These are phyloP conservation scores for Stylosanthes scabra DNA, from an alignment of 331 rosid species.

Conservation along the genomic window DNA sequence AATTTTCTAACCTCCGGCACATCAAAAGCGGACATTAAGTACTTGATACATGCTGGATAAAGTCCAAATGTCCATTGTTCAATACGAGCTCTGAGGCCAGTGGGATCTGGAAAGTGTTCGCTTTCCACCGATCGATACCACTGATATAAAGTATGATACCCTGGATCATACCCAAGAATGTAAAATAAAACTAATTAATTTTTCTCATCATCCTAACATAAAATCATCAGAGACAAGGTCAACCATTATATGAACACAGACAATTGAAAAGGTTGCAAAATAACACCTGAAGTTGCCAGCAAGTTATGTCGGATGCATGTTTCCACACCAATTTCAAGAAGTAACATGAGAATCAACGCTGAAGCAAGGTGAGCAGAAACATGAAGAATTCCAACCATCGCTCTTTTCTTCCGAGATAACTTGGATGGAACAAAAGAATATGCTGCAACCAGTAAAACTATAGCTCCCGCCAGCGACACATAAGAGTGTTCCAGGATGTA, in stretches of 20 bases:
- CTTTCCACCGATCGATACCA: conserved; percentile 91
- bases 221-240: conserved; percentile 18
- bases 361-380: conserved; percentile 90
- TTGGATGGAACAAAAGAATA: conserved; percentile 84
- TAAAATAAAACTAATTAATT: not conserved
- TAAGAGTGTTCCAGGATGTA: conserved; percentile 71
- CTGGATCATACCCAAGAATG: conserved; percentile 46
- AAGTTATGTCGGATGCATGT: conserved; percentile 84
- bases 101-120: conserved; percentile 97
- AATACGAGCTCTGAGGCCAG: conserved; percentile 94
- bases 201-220: conserved; percentile 8
- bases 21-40: conserved; percentile 97
- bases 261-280: conserved; percentile 34
- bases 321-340: conserved; percentile 92
- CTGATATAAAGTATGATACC: conserved; percentile 90
- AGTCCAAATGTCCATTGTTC: conserved; percentile 98
- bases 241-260: conserved; percentile 10
- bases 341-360: conserved; percentile 90
- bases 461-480: conserved; percentile 74
- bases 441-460: conserved; percentile 73
- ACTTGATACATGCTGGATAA: conserved; percentile 97
- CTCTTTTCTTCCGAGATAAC: conserved; percentile 82
- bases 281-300: conserved; percentile 88
- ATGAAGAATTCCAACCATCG: conserved; percentile 82
- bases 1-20: conserved; percentile 85